phyloP scores from a whole-genome alignment of 2,329 filamentous ascomycete genomes.

The Stachybotrys elegans region DNA sequence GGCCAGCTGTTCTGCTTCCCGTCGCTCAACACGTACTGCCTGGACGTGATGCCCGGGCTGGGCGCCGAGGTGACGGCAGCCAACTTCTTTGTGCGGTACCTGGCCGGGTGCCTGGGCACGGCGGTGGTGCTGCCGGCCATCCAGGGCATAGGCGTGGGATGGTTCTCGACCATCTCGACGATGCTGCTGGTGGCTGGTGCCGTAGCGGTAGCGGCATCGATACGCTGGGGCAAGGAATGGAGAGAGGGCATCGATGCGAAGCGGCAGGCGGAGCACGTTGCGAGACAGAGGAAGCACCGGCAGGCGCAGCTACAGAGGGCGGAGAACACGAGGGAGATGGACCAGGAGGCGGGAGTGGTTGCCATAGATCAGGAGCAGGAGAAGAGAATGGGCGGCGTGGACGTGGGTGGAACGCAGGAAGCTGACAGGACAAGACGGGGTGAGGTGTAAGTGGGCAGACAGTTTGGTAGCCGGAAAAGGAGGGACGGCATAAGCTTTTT shows the following conservation, averaged over 20 bases:
- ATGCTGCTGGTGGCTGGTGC: conserved; percentile 31
- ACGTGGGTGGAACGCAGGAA: too few species aligned
- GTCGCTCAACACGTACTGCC: conserved; percentile 71
- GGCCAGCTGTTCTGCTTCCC: conserved; percentile 70
- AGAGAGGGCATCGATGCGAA: conserved; percentile 26
- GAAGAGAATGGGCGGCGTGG: too few species aligned
- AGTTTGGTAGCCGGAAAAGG: too few species aligned
- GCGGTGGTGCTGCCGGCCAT: conserved; percentile 70
- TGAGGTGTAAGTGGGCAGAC: too few species aligned
- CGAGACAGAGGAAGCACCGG: background rate
- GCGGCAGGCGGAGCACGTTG: conserved; percentile 7
- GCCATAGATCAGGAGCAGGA: too few species aligned
- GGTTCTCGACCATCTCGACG: conserved; percentile 66
- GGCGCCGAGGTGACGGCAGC: conserved; percentile 72
- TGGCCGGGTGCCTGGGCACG: conserved; percentile 67
- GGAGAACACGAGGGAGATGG: background rate
- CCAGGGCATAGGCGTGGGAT: conserved; percentile 71
- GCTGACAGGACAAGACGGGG: too few species aligned
- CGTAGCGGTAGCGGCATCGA: conserved; percentile 28
- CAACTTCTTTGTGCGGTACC: conserved; percentile 74
- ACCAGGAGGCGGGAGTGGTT: background rate
- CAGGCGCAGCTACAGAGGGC: background rate
- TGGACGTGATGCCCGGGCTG: conserved; percentile 69
- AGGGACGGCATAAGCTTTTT: too few species aligned
- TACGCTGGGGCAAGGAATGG: conserved; percentile 36